Conservation (phyloP, 2,329 filamentous ascomycete species). For the Aspergillus eucalypticola region DNA sequence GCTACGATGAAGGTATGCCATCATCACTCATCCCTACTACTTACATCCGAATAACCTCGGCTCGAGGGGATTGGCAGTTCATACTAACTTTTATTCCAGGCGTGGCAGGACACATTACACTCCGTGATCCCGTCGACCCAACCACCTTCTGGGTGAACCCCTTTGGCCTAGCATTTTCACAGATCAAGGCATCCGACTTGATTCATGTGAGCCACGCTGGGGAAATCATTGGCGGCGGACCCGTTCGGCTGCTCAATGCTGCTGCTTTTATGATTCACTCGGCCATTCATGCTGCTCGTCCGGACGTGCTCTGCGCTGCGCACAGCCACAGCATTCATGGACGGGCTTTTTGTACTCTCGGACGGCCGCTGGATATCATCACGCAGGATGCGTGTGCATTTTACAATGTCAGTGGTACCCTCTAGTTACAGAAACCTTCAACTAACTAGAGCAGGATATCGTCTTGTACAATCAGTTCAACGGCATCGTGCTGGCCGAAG, state of each 20-base stretch:
- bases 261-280: constrained; percentile 55
- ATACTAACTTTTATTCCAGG: constrained; percentile 34
- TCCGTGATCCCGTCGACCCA: constrained; percentile 62
- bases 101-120: constrained; percentile 64
- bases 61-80: background rate
- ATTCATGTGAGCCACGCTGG: constrained; percentile 65
- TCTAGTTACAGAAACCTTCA: background rate
- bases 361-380: constrained; percentile 46
- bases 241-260: constrained; percentile 48
- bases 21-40: background rate
- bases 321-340: constrained; percentile 59
- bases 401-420: constrained; percentile 35
- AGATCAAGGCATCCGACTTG: constrained; percentile 66
- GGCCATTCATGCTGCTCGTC: constrained; percentile 57
- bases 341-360: constrained; percentile 44
- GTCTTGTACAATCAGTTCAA: constrained; percentile 56
- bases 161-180: constrained; percentile 62
- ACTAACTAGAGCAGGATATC: constrained; percentile 42
- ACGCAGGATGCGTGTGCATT: constrained; percentile 50
- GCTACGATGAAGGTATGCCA: constrained; percentile 52
- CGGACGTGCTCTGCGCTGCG: constrained; percentile 57
- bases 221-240: constrained; percentile 63
- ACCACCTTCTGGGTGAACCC: constrained; percentile 68
- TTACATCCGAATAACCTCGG: background rate
- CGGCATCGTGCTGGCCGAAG: constrained; percentile 54